These are phyloP conservation scores for Penicillium coffeae DNA, from an alignment of 495 filamentous ascomycete species.

Conservation along the genomic window DNA sequence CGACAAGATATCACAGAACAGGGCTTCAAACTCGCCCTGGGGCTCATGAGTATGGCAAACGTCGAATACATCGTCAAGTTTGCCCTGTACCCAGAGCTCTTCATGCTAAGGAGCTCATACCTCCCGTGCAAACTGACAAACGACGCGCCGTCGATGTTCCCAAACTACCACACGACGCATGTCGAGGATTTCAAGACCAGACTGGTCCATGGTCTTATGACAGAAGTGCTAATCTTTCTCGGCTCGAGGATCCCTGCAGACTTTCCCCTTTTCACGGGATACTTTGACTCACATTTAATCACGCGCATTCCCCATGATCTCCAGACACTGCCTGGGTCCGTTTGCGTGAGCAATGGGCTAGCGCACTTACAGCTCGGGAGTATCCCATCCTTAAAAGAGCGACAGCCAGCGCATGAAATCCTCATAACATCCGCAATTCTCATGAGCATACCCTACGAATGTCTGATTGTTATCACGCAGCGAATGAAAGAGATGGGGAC, in stretches of 20 bases:
- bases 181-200: not conserved
- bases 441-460: not conserved
- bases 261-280: conserved; percentile 3
- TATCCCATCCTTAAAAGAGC: not conserved
- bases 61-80: conserved; percentile 27
- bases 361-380: not conserved
- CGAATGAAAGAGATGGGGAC: not conserved
- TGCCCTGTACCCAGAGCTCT: conserved; percentile 15
- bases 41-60: conserved; percentile 25
- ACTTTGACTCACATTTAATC: conserved; percentile 6
- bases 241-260: not conserved
- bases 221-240: not conserved
- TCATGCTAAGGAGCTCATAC: conserved; percentile 12
- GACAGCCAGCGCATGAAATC: conserved; percentile 14
- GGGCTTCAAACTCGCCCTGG: conserved; percentile 24
- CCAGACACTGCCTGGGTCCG: conserved; percentile 5
- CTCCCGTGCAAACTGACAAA: not conserved
- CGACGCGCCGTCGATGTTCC: not conserved
- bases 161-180: not conserved
- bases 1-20: conserved; percentile 14
- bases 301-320: conserved; percentile 26
- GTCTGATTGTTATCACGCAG: not conserved
- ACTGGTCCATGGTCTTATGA: not conserved
- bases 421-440: conserved; percentile 9
- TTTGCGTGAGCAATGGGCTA: conserved; percentile 6